Conservation (phyloP, 106 monocot genomes). For the Dendrobium chrysotoxum region DNA sequence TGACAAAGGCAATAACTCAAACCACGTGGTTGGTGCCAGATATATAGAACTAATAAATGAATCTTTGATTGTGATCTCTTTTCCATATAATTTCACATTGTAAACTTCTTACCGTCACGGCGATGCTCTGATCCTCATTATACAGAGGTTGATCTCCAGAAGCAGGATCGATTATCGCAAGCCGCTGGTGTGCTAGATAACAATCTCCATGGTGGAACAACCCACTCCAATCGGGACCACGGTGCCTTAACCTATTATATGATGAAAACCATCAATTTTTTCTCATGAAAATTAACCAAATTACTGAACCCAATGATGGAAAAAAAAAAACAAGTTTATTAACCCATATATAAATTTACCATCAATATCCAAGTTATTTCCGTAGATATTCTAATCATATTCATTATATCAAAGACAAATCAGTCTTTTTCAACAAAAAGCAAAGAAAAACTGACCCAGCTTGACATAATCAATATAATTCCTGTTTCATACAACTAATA, state of each 20-base stretch:
- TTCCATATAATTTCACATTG: too few species aligned
- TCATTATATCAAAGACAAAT: not conserved
- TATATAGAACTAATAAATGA: too few species aligned
- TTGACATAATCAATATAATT: not conserved
- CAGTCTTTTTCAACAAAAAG: not conserved
- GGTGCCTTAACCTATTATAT: slow-evolving; percentile 43
- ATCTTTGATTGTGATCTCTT: too few species aligned
- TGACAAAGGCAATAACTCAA: too few species aligned
- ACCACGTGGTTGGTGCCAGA: too few species aligned
- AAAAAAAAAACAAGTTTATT: not conserved
- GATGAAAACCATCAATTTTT: not conserved
- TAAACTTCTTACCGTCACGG: slow-evolving; percentile 42
- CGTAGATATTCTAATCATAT: not conserved
- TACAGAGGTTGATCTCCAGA: slow-evolving; percentile 72
- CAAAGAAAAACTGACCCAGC: not conserved
- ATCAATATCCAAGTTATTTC: not conserved
- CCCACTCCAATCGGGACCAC: slow-evolving; percentile 75
- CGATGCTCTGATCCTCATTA: slow-evolving; percentile 50
- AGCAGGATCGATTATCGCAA: slow-evolving; percentile 66
- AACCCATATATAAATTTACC: not conserved
- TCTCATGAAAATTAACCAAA: not conserved
- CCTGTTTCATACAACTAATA: too few species aligned
- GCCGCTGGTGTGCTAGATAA: slow-evolving; percentile 52
- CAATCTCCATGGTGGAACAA: slow-evolving; percentile 34
- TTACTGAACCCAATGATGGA: not conserved